Evolutionary conservation across 768 basidiomycete species (phyloP).

Genomic region (Boletus coccyginus): DNA sequence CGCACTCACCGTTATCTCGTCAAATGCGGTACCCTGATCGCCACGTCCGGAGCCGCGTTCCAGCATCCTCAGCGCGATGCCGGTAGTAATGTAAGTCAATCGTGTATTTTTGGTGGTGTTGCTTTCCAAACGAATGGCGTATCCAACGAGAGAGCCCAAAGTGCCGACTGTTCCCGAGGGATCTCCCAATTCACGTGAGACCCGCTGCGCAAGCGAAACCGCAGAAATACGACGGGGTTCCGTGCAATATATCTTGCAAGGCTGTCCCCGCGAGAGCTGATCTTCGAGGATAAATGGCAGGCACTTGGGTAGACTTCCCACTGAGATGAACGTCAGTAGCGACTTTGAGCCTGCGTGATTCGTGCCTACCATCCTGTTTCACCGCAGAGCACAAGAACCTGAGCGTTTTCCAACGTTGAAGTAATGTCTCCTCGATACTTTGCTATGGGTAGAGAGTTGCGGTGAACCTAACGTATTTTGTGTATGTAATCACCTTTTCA

Average conservation of each 20-base stretch:
- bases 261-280: constrained; percentile 71
- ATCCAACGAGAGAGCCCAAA: constrained; percentile 78
- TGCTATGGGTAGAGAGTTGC: constrained; percentile 84
- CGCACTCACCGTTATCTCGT: constrained; percentile 85
- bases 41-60: constrained; percentile 73
- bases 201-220: constrained; percentile 90
- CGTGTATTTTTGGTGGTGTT: constrained; percentile 77
- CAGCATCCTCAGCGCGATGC: constrained; percentile 96
- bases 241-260: constrained; percentile 91
- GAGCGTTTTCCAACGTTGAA: constrained; percentile 63
- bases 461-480: constrained; percentile 50
- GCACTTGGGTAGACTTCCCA: constrained; percentile 97
- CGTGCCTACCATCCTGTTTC: constrained; percentile 69
- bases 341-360: constrained; percentile 33
- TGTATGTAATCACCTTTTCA: background rate
- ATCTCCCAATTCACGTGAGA: constrained; percentile 92
- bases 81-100: constrained; percentile 85
- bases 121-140: constrained; percentile 91
- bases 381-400: constrained; percentile 85
- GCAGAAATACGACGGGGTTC: constrained; percentile 96
- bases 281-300: constrained; percentile 92
- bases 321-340: constrained; percentile 37
- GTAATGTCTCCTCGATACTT: constrained; percentile 73
- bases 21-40: constrained; percentile 78
- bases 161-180: constrained; percentile 75